phyloP scores from a whole-genome alignment of 2,329 filamentous ascomycete species.

The Sporothrix phasma region DNA sequence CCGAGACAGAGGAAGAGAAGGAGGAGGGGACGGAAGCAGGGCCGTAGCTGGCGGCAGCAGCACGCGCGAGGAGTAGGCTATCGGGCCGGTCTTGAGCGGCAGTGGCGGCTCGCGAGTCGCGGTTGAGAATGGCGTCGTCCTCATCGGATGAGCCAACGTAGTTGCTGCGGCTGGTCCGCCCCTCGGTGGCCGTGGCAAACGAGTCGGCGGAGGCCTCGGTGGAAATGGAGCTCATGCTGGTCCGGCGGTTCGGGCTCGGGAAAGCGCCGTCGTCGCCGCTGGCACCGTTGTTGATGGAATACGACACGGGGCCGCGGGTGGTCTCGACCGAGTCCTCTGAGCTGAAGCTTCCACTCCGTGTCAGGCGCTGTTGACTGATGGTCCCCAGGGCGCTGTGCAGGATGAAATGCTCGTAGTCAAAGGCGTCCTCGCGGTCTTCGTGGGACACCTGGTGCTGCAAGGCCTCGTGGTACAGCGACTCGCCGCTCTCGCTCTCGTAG shows the following conservation, averaged over 20 bases:
- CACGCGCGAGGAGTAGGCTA: background rate
- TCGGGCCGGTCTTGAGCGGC: background rate
- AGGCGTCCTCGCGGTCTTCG: constrained; percentile 88
- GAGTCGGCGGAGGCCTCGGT: constrained; percentile 40
- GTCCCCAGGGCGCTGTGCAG: constrained; percentile 84
- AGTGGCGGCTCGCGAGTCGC: background rate
- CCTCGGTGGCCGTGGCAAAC: constrained; percentile 48
- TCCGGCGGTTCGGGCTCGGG: constrained; percentile 11
- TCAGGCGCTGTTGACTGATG: constrained; percentile 47
- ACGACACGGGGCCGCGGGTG: constrained; percentile 38
- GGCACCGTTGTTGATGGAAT: constrained; percentile 14
- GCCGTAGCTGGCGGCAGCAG: background rate
- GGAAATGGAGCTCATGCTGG: constrained; percentile 21
- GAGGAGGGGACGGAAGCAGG: background rate
- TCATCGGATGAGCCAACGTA: constrained; percentile 19
- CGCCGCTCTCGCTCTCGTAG: constrained; percentile 52
- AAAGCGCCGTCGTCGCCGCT: constrained; percentile 4
- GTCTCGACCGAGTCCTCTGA: constrained; percentile 55
- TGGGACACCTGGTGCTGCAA: constrained; percentile 58
- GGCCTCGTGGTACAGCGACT: constrained; percentile 54
- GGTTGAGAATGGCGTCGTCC: constrained; percentile 3
- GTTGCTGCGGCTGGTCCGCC: constrained; percentile 30
- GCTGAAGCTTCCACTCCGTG: constrained; percentile 40
- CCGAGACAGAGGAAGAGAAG: no score
- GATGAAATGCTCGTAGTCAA: constrained; percentile 95